Conservation (phyloP, 2,329 filamentous ascomycete genomes). For the Fusarium cyanostomum region DNA sequence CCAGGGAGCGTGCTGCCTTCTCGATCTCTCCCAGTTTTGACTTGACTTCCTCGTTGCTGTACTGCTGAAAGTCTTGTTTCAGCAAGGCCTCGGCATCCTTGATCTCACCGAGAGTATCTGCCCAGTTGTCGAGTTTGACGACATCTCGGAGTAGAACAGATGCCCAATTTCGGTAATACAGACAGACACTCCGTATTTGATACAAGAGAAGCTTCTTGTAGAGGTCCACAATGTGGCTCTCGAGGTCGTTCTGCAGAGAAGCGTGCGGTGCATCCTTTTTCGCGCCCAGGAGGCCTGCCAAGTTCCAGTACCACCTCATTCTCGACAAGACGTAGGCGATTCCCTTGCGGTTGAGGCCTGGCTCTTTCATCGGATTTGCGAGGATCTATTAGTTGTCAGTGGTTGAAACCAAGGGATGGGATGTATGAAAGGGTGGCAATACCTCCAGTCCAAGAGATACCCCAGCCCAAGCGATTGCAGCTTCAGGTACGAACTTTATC, state of each 20-base stretch:
- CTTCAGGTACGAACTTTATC: constrained; percentile 45
- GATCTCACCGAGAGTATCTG: constrained; percentile 40
- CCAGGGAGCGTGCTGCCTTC: no score
- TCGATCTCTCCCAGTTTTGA: no score
- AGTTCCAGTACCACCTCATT: constrained; percentile 52
- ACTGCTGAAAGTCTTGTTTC: no score
- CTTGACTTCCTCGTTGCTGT: no score
- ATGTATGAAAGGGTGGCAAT: neutral
- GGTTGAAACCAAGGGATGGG: no score
- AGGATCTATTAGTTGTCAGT: constrained; percentile 42
- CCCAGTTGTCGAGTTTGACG: constrained; percentile 49
- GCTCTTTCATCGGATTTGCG: constrained; percentile 42
- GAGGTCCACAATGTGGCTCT: constrained; percentile 47
- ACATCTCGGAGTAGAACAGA: constrained; percentile 44
- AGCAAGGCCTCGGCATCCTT: constrained; percentile 16
- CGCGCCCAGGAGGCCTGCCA: constrained; percentile 43
- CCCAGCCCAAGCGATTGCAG: constrained; percentile 49
- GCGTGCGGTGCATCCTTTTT: constrained; percentile 23
- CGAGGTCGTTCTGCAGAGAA: constrained; percentile 36
- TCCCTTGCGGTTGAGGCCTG: constrained; percentile 43
- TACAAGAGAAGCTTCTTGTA: constrained; percentile 53
- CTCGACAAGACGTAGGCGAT: constrained; percentile 49
- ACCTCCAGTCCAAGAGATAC: constrained; percentile 50
- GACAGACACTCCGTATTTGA: constrained; percentile 53
- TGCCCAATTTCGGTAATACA: constrained; percentile 46